phyloP scores from a whole-genome alignment of 257 asterid genomes.

The Craterostigma plantagineum region DNA sequence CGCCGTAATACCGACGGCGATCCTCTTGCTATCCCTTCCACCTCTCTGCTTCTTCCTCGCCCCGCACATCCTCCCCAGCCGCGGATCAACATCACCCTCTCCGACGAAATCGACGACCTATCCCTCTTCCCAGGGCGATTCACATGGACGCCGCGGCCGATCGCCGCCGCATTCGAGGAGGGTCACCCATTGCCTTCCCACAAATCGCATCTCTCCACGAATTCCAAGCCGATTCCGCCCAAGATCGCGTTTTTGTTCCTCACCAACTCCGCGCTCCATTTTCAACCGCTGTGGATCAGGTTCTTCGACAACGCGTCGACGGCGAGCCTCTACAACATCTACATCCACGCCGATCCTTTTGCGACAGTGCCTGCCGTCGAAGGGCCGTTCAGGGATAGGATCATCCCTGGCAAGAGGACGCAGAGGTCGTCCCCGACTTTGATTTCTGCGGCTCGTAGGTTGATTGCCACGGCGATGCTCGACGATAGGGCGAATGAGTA shows the following conservation, averaged over 20 bases:
- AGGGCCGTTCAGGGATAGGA: slow-evolving; percentile 30
- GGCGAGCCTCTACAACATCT: slow-evolving; percentile 30
- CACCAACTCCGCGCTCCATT: slow-evolving; percentile 44
- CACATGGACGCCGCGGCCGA: slow-evolving; percentile 15
- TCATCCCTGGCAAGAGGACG: slow-evolving; percentile 40
- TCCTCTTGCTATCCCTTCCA: slow-evolving; percentile 28
- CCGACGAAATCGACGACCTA: slow-evolving; percentile 56
- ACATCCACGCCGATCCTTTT: slow-evolving; percentile 51
- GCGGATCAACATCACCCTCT: slow-evolving; percentile 23
- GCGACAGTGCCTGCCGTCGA: slow-evolving; percentile 15
- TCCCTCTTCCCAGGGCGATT: slow-evolving; percentile 57
- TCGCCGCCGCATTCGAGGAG: slow-evolving; percentile 11
- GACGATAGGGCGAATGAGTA: slow-evolving; percentile 49
- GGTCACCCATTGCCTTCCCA: slow-evolving; percentile 25
- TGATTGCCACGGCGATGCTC: slow-evolving; percentile 50
- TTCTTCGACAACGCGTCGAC: slow-evolving; percentile 23
- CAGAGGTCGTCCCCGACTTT: slow-evolving; percentile 65
- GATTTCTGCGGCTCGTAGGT: slow-evolving; percentile 55
- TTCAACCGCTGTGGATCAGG: slow-evolving; percentile 40
- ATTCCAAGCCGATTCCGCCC: slow-evolving; percentile 30
- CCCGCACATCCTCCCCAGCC: slow-evolving; percentile 30
- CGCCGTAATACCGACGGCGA: slow-evolving; percentile 25
- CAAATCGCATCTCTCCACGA: slow-evolving; percentile 39
- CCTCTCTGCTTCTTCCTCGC: slow-evolving; percentile 23
- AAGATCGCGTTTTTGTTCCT: slow-evolving; percentile 55